phyloP scores from a whole-genome alignment of 2,329 filamentous ascomycete genomes.

The Neonectria punicea region DNA sequence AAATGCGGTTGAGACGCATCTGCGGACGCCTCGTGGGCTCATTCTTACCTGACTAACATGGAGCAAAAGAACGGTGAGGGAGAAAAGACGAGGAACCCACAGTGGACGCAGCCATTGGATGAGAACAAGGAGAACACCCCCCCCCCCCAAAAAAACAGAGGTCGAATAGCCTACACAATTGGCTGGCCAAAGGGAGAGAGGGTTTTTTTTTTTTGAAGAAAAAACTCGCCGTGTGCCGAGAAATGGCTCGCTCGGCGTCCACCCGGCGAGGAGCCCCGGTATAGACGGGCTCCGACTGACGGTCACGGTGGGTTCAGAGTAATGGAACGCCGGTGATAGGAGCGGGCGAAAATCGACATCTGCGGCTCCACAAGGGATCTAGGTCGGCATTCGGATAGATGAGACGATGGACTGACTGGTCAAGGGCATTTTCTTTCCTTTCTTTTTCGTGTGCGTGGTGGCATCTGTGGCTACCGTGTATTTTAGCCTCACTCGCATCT shows the following conservation, averaged over 20 bases:
- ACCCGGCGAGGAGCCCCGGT: constrained; percentile 12
- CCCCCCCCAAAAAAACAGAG: background rate
- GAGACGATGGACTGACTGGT: constrained; percentile 7
- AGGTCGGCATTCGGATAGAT: constrained; percentile 18
- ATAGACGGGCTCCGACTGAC: constrained; percentile 6
- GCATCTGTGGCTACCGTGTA: constrained; percentile 9
- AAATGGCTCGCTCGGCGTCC: constrained; percentile 21
- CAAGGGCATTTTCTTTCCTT: background rate
- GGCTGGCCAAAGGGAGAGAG: background rate
- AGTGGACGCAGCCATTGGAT: background rate
- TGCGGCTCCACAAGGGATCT: constrained; percentile 2
- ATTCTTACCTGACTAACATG: background rate
- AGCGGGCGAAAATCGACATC: background rate
- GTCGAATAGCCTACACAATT: background rate
- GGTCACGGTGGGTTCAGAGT: background rate
- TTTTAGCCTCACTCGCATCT: background rate
- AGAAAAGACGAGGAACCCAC: background rate
- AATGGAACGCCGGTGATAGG: constrained; percentile 12
- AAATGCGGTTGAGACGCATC: background rate
- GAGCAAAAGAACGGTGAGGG: constrained; percentile 18
- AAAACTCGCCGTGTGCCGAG: constrained; percentile 1
- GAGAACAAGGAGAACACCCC: background rate
- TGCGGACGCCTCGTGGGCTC: background rate
- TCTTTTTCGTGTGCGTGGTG: constrained; percentile 15
- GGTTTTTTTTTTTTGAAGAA: background rate